These are phyloP conservation scores for Solanum lycopersicoides DNA, from an alignment of 257 asterid species.

Conservation along the genomic window DNA sequence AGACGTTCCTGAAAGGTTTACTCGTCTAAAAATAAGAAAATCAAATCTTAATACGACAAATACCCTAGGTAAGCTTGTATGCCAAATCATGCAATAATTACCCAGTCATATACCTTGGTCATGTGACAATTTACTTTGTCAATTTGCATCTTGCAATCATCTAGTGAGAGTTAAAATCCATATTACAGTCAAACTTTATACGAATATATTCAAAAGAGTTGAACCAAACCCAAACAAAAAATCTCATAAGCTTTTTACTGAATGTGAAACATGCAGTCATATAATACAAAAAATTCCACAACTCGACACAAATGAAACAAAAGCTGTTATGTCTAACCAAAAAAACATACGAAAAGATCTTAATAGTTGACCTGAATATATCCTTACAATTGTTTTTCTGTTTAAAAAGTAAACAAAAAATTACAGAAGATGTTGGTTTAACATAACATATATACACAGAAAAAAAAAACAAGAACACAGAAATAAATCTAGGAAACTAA, in stretches of 20 bases:
- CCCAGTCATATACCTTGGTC: background rate
- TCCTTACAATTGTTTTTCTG: background rate
- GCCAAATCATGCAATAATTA: background rate
- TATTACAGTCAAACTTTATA: background rate
- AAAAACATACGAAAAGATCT: background rate
- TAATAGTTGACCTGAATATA: background rate
- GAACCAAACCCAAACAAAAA: background rate
- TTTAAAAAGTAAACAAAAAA: background rate
- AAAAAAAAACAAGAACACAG: background rate
- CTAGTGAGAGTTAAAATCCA: background rate
- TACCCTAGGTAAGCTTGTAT: background rate
- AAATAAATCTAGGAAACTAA: background rate
- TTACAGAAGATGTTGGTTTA: background rate
- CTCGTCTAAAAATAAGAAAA: background rate
- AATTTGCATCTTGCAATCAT: background rate
- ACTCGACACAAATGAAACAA: background rate
- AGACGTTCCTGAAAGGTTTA: background rate
- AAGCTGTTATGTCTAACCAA: background rate
- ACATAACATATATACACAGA: background rate
- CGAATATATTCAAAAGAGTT: background rate
- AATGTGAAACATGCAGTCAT: background rate
- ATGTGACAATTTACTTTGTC: background rate
- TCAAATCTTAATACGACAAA: background rate
- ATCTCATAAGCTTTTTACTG: background rate
- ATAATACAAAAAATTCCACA: background rate